A percentile compares a stretch with the other conserved stretches of the same genome.
Evolutionary conservation across 352 stramenopile species (phyloP).

Genomic region (Blastocystis sp.): DNA sequence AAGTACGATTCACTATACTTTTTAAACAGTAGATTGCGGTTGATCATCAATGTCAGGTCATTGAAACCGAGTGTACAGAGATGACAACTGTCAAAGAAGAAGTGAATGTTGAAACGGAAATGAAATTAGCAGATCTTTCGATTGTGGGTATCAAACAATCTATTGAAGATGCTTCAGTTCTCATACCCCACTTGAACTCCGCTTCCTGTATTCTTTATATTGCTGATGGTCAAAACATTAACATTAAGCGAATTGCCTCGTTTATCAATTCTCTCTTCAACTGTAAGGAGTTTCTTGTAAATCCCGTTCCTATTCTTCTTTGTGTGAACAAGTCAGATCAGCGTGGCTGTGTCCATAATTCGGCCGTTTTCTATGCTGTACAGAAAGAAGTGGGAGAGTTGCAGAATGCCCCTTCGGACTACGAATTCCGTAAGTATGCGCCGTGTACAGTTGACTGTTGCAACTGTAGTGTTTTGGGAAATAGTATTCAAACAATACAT

Average conservation of each 20-base stretch:
- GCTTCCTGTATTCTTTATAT: neutral
- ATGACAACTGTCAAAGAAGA: neutral
- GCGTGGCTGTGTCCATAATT: neutral
- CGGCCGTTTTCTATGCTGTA: neutral
- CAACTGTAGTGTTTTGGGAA: slow-evolving; percentile 6
- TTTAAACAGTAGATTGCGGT: neutral
- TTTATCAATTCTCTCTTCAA: slow-evolving; percentile 29
- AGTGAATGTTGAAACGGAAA: slow-evolving; percentile 19
- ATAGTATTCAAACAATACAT: neutral
- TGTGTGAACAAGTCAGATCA: slow-evolving; percentile 41
- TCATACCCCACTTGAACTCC: neutral
- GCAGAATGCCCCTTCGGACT: neutral
- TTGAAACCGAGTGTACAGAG: neutral
- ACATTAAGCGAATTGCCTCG: neutral
- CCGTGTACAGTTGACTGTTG: slow-evolving; percentile 27
- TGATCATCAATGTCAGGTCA: neutral
- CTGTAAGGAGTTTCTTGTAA: neutral
- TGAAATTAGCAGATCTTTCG: neutral
- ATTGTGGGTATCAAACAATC: neutral
- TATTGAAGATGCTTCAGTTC: neutral
- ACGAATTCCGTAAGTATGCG: slow-evolving; percentile 33
- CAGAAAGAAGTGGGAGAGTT: slow-evolving; percentile 18
- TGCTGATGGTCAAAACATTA: neutral
- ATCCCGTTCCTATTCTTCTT: slow-evolving; percentile 27
- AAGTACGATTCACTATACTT: neutral